phyloP scores from a whole-genome alignment of 129 eudicot genomes.

The Tanacetum coccineum region DNA sequence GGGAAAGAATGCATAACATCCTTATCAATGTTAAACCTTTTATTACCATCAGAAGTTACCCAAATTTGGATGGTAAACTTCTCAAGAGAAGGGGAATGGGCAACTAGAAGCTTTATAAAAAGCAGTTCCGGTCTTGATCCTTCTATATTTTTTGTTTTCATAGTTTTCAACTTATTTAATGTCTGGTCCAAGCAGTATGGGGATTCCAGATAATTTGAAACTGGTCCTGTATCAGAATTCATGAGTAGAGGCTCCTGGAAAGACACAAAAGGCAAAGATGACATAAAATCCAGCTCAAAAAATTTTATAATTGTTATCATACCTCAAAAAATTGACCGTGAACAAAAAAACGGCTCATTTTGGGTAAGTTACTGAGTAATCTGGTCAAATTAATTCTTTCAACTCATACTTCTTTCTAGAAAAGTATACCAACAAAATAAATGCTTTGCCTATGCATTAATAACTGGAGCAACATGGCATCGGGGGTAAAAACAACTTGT shows the following conservation, averaged over 20 bases:
- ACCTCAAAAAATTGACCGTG: no score
- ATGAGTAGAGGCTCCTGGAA: not conserved
- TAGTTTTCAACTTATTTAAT: slow-evolving; percentile 11
- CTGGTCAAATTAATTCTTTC: no score
- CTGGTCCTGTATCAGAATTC: slow-evolving; percentile 4
- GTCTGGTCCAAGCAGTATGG: slow-evolving; percentile 16
- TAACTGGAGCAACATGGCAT: no score
- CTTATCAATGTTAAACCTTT: slow-evolving; percentile 5
- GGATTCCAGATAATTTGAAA: slow-evolving; percentile 13
- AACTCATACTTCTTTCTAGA: no score
- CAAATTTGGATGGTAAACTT: not conserved
- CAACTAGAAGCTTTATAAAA: slow-evolving; percentile 26
- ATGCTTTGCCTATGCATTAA: no score
- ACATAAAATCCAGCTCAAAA: not conserved
- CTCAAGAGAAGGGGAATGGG: slow-evolving; percentile 27
- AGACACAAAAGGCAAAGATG: not conserved
- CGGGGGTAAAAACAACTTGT: no score
- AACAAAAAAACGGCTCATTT: no score
- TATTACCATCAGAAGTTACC: not conserved
- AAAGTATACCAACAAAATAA: no score
- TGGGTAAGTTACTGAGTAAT: no score
- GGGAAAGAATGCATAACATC: slow-evolving; percentile 14
- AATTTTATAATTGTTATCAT: no score
- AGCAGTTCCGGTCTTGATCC: no score
- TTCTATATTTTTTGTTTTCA: no score